phyloP scores from a whole-genome alignment of 345 rosid genomes.

The Pistacia vera region DNA sequence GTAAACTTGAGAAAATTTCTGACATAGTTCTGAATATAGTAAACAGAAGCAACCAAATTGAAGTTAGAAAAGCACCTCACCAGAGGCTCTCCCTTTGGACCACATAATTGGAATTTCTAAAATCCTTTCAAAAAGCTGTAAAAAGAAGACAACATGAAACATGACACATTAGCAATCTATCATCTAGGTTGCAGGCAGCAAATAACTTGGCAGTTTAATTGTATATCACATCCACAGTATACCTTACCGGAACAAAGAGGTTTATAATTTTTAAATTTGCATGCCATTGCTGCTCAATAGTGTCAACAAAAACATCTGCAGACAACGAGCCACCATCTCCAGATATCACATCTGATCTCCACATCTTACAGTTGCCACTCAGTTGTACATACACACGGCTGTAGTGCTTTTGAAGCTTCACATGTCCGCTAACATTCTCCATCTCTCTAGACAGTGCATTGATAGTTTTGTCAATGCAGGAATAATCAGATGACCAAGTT shows the following conservation, averaged over 20 bases:
- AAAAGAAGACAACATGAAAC: constrained; percentile 14
- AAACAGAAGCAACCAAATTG: constrained; percentile 11
- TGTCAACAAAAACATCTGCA: constrained; percentile 85
- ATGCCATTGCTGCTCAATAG: constrained; percentile 87
- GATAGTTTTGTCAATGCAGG: background rate
- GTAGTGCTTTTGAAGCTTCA: constrained; percentile 90
- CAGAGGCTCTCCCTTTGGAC: constrained; percentile 96
- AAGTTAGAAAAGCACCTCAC: constrained; percentile 97
- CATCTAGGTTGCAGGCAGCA: constrained; percentile 2
- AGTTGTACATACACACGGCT: constrained; percentile 76
- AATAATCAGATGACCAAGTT: no score
- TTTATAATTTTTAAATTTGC: constrained; percentile 81
- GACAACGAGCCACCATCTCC: constrained; percentile 96
- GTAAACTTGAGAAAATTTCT: constrained; percentile 3
- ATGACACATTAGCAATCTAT: constrained; percentile 17
- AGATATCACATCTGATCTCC: constrained; percentile 75
- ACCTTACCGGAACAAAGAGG: constrained; percentile 91
- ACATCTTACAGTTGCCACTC: constrained; percentile 85
- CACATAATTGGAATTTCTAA: constrained; percentile 87
- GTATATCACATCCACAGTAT: constrained; percentile 23
- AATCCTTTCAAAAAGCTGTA: constrained; percentile 91
- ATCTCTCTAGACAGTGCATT: constrained; percentile 64
- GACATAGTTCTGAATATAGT: background rate
- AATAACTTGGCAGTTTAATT: background rate
- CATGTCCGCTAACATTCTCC: constrained; percentile 78